Conservation (phyloP, 2,329 filamentous ascomycete species). For the Penicillium polonicum region DNA sequence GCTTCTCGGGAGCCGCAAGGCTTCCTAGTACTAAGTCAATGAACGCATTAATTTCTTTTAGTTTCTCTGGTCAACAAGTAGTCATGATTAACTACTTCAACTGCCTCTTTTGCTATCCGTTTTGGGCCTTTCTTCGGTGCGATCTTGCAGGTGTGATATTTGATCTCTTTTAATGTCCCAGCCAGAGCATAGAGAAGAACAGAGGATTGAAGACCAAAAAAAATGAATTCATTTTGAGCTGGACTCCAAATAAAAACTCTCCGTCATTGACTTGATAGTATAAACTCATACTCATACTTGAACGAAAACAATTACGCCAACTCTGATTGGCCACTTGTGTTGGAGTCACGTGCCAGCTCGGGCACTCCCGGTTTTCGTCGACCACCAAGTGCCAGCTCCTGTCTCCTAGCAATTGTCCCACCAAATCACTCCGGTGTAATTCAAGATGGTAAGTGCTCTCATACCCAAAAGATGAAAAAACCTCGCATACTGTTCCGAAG, state of each 20-base stretch:
- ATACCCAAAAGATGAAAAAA: too few species aligned
- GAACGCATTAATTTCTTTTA: background rate
- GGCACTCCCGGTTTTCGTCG: conserved; percentile 39
- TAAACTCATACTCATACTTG: background rate
- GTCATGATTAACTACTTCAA: background rate
- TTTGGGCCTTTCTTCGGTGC: background rate
- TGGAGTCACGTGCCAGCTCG: conserved; percentile 25
- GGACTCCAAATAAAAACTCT: background rate
- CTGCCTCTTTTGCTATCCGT: background rate
- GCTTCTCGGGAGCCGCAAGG: background rate
- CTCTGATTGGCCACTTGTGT: conserved; percentile 29
- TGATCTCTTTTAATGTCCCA: too few species aligned
- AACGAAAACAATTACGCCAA: conserved; percentile 11
- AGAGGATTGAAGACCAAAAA: background rate
- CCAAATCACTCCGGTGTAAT: conserved; percentile 24
- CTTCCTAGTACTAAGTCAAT: background rate
- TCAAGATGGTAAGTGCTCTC: conserved; percentile 33
- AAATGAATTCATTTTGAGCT: background rate
- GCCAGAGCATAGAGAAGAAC: background rate
- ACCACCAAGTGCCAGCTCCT: conserved; percentile 24
- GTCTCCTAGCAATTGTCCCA: conserved; percentile 29
- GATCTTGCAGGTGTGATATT: too few species aligned
- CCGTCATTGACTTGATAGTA: background rate
- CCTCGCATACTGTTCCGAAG: background rate
- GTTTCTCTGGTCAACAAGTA: background rate